Conservation (phyloP, 2,329 filamentous ascomycete species). For the Aspergillus tamarii region DNA sequence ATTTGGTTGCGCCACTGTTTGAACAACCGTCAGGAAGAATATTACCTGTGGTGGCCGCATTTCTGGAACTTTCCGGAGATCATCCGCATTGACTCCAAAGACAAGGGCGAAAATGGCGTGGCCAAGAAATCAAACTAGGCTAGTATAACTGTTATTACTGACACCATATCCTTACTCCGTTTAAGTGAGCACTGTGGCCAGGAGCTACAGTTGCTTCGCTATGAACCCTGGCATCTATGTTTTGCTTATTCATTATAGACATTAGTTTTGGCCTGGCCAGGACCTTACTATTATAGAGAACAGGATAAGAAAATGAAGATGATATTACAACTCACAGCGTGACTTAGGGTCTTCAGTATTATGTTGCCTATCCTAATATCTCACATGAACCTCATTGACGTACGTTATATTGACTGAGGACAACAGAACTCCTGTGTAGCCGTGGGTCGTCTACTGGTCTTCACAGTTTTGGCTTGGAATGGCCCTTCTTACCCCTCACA, state of each 20-base stretch:
- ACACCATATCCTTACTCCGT: conserved; percentile 9
- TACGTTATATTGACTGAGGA: not conserved
- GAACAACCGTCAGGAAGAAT: conserved; percentile 73
- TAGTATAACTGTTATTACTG: not conserved
- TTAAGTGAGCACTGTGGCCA: conserved; percentile 4
- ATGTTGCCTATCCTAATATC: conserved; percentile 1
- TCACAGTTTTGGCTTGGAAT: conserved; percentile 33
- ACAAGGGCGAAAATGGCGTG: conserved; percentile 25
- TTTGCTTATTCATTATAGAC: conserved; percentile 17
- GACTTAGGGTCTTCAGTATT: not conserved
- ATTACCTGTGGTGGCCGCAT: conserved; percentile 69
- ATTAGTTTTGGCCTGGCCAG: conserved; percentile 9
- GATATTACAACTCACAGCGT: conserved; percentile 15
- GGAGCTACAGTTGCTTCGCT: conserved; percentile 4
- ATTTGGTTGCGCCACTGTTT: conserved; percentile 79
- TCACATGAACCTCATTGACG: not conserved
- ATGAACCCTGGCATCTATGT: not conserved
- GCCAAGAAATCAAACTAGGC: conserved; percentile 35
- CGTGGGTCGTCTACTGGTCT: not conserved
- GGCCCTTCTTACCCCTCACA: conserved; percentile 30
- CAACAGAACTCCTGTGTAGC: not conserved
- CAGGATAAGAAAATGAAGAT: conserved; percentile 11
- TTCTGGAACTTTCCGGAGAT: conserved; percentile 62
- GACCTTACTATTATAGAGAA: conserved; percentile 18
- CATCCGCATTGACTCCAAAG: conserved; percentile 35